phyloP scores from a whole-genome alignment of 495 filamentous ascomycete species.

The Neurospora sp. region DNA sequence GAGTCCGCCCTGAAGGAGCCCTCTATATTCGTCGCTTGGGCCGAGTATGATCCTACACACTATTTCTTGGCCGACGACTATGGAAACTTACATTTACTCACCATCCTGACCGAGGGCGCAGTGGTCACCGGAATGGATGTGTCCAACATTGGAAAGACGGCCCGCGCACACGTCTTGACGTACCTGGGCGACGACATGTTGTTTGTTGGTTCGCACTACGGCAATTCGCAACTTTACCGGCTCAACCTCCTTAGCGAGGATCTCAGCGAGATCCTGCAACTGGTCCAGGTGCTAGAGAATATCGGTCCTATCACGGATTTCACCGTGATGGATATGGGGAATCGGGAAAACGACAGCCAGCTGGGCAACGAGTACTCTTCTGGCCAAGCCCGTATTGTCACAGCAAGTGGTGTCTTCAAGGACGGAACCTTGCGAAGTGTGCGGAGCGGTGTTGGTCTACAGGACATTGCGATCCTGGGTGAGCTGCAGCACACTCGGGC shows the following conservation, averaged over 20 bases:
- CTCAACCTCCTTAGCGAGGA: conserved; percentile 32
- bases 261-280: conserved; percentile 37
- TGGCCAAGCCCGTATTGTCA: conserved; percentile 88
- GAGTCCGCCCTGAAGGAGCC: conserved; percentile 56
- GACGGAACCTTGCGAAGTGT: conserved; percentile 83
- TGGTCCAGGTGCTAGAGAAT: conserved; percentile 72
- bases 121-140: conserved; percentile 46
- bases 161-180: conserved; percentile 64
- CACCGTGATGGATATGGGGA: conserved; percentile 89
- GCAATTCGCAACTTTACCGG: conserved; percentile 76
- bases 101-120: conserved; percentile 53
- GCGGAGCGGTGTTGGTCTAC: conserved; percentile 85
- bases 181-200: conserved; percentile 66
- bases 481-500: conserved; percentile 68
- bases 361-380: conserved; percentile 82
- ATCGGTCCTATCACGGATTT: conserved; percentile 91
- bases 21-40: conserved; percentile 82
- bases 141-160: conserved; percentile 57
- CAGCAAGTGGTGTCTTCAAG: conserved; percentile 77
- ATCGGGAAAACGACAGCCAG: conserved; percentile 57
- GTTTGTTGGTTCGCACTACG: conserved; percentile 86
- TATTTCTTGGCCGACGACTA: conserved; percentile 89
- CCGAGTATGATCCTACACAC: conserved; percentile 63
- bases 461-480: conserved; percentile 73
- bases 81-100: conserved; percentile 69